Conservation (phyloP, 2,329 filamentous ascomycete genomes). For the Fusarium caatingaense region DNA sequence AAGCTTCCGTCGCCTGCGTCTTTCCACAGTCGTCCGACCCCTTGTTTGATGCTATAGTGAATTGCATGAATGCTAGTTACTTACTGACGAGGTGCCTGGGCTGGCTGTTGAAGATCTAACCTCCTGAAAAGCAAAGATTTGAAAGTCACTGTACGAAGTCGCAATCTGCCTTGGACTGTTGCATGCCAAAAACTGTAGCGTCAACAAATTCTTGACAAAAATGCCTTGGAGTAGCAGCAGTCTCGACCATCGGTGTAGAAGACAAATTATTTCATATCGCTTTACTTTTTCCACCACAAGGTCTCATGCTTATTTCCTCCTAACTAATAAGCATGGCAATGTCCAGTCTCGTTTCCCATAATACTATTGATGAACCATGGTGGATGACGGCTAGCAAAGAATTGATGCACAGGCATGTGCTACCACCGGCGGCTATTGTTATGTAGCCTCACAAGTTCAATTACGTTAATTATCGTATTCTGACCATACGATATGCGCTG, state of each 20-base stretch:
- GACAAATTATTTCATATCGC: background rate
- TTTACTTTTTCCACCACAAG: background rate
- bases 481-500: constrained; percentile 24
- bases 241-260: background rate
- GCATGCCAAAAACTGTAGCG: background rate
- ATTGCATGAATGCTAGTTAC: background rate
- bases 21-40: background rate
- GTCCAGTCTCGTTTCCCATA: background rate
- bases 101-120: background rate
- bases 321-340: background rate
- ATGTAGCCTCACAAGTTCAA: background rate
- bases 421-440: constrained; percentile 13
- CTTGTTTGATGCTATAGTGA: background rate
- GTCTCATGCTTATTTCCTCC: background rate
- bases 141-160: background rate
- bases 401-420: background rate
- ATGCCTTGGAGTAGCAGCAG: background rate
- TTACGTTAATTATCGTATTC: constrained; percentile 24
- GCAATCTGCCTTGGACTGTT: background rate
- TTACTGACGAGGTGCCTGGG: background rate
- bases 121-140: constrained; percentile 18
- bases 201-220: background rate
- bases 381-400: background rate
- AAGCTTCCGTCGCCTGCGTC: background rate
- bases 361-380: background rate